Conservation (phyloP, 2,329 filamentous ascomycete species). For the Hypocrella siamensis region DNA sequence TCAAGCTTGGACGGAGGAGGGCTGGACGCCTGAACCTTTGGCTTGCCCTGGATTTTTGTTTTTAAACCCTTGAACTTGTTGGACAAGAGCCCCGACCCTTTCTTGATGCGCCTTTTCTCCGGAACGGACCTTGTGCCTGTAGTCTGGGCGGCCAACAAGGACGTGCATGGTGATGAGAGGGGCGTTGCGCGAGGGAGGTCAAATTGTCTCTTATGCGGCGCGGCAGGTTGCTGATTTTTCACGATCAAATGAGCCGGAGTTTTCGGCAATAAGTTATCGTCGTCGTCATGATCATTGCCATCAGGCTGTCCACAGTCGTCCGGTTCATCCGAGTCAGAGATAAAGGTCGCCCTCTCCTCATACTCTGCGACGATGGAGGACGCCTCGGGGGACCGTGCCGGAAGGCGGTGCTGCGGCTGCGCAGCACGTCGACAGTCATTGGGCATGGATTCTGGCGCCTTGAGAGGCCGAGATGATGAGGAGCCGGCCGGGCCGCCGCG, state of each 20-base stretch:
- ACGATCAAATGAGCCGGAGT: no score
- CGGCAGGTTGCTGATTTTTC: no score
- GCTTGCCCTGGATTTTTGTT: neutral
- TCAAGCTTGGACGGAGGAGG: neutral
- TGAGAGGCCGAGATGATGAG: conserved; percentile 26
- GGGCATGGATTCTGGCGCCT: conserved; percentile 38
- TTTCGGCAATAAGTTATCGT: neutral
- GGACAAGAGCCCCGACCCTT: conserved; percentile 2
- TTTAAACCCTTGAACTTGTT: conserved; percentile 4
- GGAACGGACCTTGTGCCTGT: no score
- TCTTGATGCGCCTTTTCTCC: no score
- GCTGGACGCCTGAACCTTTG: neutral
- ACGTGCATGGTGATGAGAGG: neutral
- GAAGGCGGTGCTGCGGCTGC: conserved; percentile 17
- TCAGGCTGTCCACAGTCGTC: conserved; percentile 8
- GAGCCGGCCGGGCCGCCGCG: conserved; percentile 13
- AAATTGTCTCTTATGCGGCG: neutral
- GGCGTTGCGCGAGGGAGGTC: neutral
- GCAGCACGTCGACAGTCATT: conserved; percentile 32
- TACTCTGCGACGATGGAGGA: conserved; percentile 13
- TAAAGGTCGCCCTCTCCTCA: conserved; percentile 19
- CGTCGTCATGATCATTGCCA: neutral
- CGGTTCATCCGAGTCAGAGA: conserved; percentile 23
- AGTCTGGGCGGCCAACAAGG: neutral
- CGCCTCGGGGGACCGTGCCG: conserved; percentile 8